Conservation (phyloP, 2,329 filamentous ascomycete species). For the Botrytis paeoniae region DNA sequence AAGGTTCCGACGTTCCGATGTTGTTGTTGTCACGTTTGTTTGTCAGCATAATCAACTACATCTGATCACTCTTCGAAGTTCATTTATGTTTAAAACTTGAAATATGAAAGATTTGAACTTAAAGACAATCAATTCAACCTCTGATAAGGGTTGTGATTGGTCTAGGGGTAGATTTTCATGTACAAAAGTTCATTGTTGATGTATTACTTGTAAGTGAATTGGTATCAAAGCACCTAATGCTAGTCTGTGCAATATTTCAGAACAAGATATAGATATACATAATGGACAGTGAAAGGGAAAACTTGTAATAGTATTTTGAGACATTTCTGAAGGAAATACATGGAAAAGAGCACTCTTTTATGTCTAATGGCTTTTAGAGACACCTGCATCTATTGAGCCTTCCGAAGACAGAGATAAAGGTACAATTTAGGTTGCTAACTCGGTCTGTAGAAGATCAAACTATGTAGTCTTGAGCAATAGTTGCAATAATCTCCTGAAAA, state of each 20-base stretch:
- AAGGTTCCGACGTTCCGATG: background rate
- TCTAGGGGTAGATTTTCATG: background rate
- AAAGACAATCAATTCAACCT: rapidly evolving
- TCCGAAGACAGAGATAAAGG: background rate
- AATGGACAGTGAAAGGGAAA: background rate
- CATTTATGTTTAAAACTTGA: background rate
- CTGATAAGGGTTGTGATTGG: background rate
- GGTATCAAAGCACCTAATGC: background rate
- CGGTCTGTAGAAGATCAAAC: background rate
- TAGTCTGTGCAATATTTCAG: background rate
- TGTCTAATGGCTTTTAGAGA: background rate
- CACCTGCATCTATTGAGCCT: background rate
- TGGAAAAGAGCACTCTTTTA: background rate
- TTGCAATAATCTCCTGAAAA: background rate
- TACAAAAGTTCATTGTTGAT: background rate
- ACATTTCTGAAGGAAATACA: background rate
- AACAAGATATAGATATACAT: background rate
- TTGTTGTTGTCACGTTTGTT: background rate
- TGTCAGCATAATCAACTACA: background rate
- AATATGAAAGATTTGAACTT: background rate
- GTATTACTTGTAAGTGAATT: background rate
- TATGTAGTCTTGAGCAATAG: background rate
- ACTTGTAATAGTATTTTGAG: background rate
- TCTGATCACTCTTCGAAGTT: background rate
- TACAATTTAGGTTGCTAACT: background rate